Percentiles rank a stretch among this genome's conserved stretches.
These are phyloP conservation scores for Fusarium mangiferae DNA, from an alignment of 2,329 filamentous ascomycete genomes.

Conservation along the genomic window DNA sequence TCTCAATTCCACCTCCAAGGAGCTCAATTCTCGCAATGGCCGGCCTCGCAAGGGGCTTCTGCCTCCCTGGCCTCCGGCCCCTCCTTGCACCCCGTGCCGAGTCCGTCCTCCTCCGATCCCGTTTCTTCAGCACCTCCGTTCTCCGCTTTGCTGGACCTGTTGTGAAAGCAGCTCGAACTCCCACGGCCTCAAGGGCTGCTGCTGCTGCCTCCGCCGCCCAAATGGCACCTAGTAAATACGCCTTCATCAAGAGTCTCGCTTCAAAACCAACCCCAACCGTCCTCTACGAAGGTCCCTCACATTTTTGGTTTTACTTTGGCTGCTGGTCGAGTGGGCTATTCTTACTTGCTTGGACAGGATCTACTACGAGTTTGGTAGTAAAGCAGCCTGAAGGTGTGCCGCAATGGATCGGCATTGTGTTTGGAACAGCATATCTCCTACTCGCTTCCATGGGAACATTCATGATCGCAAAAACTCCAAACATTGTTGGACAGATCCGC, in stretches of 20 bases:
- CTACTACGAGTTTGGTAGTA: constrained; percentile 49
- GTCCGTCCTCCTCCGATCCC: constrained; percentile 36
- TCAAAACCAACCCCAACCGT: constrained; percentile 65
- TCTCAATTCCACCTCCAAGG: neutral
- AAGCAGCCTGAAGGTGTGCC: constrained; percentile 60
- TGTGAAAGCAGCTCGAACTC: constrained; percentile 28
- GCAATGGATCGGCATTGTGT: constrained; percentile 67
- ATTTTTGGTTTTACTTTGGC: constrained; percentile 70
- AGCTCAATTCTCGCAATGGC: constrained; percentile 41
- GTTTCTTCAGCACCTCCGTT: constrained; percentile 47
- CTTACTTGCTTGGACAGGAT: constrained; percentile 49
- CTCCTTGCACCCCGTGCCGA: constrained; percentile 39
- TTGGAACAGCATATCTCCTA: constrained; percentile 66
- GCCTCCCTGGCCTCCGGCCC: constrained; percentile 43
- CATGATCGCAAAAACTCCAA: constrained; percentile 66
- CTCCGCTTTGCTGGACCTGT: constrained; percentile 31
- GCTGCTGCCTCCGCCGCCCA: constrained; percentile 23
- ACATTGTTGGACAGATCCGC: constrained; percentile 68
- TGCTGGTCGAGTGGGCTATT: constrained; percentile 65
- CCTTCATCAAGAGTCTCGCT: constrained; percentile 66
- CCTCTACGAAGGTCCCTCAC: constrained; percentile 73
- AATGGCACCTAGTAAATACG: constrained; percentile 49
- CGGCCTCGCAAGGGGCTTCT: constrained; percentile 46
- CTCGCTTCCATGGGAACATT: constrained; percentile 70
- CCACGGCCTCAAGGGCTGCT: constrained; percentile 13